Base-by-base conservation (phyloP, 208 protist genomes). In the Leishmania tropica region DNA sequence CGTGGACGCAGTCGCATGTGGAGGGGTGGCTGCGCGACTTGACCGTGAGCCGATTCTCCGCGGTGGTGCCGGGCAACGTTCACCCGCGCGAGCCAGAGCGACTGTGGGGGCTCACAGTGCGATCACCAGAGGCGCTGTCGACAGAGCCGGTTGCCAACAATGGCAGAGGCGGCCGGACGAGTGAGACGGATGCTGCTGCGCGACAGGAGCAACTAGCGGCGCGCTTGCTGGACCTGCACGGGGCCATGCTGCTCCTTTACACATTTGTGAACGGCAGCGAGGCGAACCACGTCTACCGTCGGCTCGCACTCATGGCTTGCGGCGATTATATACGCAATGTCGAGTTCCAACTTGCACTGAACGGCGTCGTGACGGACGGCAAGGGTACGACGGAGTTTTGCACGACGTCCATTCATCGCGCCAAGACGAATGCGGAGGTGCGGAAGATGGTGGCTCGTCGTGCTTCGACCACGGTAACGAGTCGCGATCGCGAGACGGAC, bases 261-360 rank as follows among this genome's bases (percentile, higher is more conserved):
- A 99, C 95, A 1, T 99, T 98, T 91, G 98, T 99, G 17, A 99
- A 99, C 84, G 98, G 98, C 28, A 94, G 81, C 19, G 98, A 99
- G 76, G 83, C 78, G 3, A 80, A 93, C 15, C 94, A 97, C 54
- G 78, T 75, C 47, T 94, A 84, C 84, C 89, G 89, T 31, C 78
- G 83, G 6, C 51, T 76, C 1, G 70, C 77, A n/a, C 73, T 86
- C 7, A 17, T 6, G 4, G 37, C 72, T 31, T 90, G 87, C 48
- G 79, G 75, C 2, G 19, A 28, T 0, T 60, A 73, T 7, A 80
- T 90, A 3, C 48, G 70, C 1, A 67, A 48, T 21, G 48, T 84
- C 0, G 81, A 84, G 71, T 0, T 77, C 31, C 81, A 84, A 73
- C 76, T 84, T 40, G 70, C 70, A 1, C 28, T 84, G 56, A 53